These are phyloP conservation scores for Cyclotella baltica DNA, from an alignment of 108 stramenopile species.

Conservation along the genomic window DNA sequence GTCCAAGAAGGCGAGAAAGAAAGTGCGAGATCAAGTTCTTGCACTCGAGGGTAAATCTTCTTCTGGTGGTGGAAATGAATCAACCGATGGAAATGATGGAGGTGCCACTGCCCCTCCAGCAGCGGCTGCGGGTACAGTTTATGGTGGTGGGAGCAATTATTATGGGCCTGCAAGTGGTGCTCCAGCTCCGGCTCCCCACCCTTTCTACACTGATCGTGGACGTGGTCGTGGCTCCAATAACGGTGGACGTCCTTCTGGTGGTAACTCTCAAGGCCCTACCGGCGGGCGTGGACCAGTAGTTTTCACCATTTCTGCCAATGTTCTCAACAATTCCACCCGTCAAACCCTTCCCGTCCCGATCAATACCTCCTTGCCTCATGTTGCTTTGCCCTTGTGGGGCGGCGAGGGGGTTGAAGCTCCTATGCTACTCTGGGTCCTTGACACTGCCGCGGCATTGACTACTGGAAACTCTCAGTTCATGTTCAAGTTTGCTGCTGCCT, in stretches of 20 bases:
- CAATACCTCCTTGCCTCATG: not conserved
- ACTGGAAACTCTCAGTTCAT: not conserved
- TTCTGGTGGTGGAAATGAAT: too few relatives aligned
- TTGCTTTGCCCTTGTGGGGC: too few relatives aligned
- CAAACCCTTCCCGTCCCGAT: constrained; percentile 12
- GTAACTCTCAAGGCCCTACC: not conserved
- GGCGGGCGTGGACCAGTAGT: not conserved
- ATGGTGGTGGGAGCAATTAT: too few relatives aligned
- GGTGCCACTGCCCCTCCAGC: too few relatives aligned
- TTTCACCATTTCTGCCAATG: not conserved
- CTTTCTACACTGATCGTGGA: not conserved
- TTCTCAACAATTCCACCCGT: not conserved
- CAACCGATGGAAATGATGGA: too few relatives aligned
- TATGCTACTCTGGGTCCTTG: too few relatives aligned
- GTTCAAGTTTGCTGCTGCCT: not conserved
- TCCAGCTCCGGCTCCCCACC: too few relatives aligned
- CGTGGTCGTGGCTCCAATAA: not conserved
- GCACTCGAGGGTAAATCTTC: too few relatives aligned
- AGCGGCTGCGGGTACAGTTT: too few relatives aligned
- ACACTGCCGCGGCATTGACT: not conserved
- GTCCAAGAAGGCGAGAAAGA: not conserved
- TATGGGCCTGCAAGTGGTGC: too few relatives aligned
- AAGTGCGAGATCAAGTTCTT: not conserved
- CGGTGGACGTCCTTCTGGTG: not conserved
- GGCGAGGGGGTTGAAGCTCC: too few relatives aligned